Conservation (phyloP, 768 basidiomycete species). For the Albatrellus ellisii region DNA sequence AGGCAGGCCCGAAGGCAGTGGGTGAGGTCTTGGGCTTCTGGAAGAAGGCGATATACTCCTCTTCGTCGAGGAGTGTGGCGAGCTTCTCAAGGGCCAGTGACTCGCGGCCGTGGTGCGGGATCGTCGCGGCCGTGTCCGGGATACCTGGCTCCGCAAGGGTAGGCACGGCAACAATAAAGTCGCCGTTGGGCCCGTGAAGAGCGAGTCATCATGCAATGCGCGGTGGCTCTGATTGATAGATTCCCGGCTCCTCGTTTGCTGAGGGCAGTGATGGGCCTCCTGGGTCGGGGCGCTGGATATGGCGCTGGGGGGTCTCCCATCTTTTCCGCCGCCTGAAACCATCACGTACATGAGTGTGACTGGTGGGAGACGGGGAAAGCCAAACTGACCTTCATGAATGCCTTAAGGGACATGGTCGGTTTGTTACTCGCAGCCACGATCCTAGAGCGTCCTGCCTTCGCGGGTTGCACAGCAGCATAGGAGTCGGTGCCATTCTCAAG, state of each 20-base stretch:
- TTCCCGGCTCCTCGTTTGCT: neutral
- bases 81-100: constrained; percentile 15
- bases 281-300: neutral
- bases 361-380: neutral
- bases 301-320: neutral
- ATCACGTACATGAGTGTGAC: neutral
- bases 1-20: constrained; percentile 15
- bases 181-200: constrained; percentile 11
- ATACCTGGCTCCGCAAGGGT: constrained; percentile 11
- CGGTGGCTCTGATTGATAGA: neutral
- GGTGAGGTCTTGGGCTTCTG: constrained; percentile 10
- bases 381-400: neutral
- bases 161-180: constrained; percentile 19
- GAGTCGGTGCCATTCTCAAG: constrained; percentile 14
- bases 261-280: constrained; percentile 1
- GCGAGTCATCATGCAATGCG: neutral
- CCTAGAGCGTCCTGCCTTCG: constrained; percentile 5
- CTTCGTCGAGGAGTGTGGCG: constrained; percentile 12
- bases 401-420: neutral
- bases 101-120: constrained; percentile 20
- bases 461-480: constrained; percentile 8
- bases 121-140: constrained; percentile 12
- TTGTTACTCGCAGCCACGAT: constrained; percentile 5
- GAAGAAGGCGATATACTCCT: constrained; percentile 10
- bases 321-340: neutral